Evolutionary conservation across 2,329 filamentous ascomycete genomes (phyloP).

Genomic region (Trichoderma cornu-damae): DNA sequence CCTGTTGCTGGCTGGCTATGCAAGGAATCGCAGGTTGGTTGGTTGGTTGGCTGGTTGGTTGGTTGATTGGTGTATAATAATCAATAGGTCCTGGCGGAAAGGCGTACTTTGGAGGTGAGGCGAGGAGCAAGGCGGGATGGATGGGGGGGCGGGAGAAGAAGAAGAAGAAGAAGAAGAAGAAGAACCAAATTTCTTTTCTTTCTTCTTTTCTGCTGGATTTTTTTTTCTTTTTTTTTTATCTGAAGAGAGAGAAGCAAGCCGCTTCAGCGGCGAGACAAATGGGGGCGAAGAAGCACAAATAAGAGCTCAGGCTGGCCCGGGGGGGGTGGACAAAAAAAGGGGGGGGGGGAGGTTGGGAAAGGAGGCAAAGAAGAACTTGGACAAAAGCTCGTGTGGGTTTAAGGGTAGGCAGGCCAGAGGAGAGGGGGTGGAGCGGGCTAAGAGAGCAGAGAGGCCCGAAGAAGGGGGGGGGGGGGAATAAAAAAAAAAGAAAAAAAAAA

Average conservation of each 20-base stretch:
- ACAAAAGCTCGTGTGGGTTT: background rate
- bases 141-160: background rate
- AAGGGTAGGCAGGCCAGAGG: constrained; percentile 1
- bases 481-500: too few species aligned
- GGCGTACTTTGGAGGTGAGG: too few species aligned
- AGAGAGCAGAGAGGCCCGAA: constrained; percentile 5
- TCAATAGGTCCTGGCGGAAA: too few species aligned
- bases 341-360: background rate
- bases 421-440: constrained; percentile 7
- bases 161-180: too few species aligned
- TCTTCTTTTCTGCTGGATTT: too few species aligned
- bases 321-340: background rate
- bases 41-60: too few species aligned
- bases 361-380: background rate
- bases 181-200: too few species aligned
- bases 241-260: background rate
- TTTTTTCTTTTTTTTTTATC: too few species aligned
- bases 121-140: constrained; percentile 8
- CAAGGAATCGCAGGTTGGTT: too few species aligned
- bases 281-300: constrained; percentile 17
- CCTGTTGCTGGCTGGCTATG: background rate
- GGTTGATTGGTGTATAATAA: too few species aligned
- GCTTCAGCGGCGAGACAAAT: constrained; percentile 13
- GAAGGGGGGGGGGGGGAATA: too few species aligned
- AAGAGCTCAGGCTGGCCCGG: constrained; percentile 2